Percentiles rank a stretch among this genome's conserved stretches.
phyloP scores from a whole-genome alignment of 495 filamentous ascomycete species.

The Pyrenopolyporus hunteri region DNA sequence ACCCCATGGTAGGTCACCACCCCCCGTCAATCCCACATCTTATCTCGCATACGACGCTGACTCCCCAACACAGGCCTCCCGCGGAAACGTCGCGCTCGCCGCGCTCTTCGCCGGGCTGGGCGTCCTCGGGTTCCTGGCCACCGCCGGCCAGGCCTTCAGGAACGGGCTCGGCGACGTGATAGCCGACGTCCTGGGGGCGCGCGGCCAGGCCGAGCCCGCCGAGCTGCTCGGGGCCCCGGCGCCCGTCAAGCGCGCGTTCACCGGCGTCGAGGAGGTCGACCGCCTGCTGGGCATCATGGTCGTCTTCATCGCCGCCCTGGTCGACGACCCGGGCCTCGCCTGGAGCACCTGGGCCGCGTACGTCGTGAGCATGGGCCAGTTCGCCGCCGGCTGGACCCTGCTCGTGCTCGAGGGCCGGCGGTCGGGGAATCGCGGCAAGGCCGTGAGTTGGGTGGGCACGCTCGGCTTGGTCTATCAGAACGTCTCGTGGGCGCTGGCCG shows the following conservation, averaged over 20 bases:
- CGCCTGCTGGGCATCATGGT: constrained; percentile 54
- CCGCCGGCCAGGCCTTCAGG: constrained; percentile 16
- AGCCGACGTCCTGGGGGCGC: not conserved
- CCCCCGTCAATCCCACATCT: not conserved
- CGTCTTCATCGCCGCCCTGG: constrained; percentile 60
- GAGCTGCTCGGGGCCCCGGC: constrained; percentile 30
- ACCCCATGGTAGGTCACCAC: constrained; percentile 24
- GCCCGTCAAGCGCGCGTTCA: constrained; percentile 48
- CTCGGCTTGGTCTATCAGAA: constrained; percentile 62
- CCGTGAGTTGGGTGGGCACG: constrained; percentile 58
- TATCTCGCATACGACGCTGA: not conserved
- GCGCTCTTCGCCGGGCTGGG: constrained; percentile 34
- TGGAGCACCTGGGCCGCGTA: constrained; percentile 54
- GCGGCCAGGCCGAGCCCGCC: not conserved
- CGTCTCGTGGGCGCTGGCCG: constrained; percentile 58
- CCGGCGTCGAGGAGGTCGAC: constrained; percentile 58
- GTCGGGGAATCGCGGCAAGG: constrained; percentile 57
- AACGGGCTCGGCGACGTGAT: constrained; percentile 33
- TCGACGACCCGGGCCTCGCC: constrained; percentile 54
- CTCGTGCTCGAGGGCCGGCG: constrained; percentile 63
- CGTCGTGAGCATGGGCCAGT: constrained; percentile 59
- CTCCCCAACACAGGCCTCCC: constrained; percentile 11
- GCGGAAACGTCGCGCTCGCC: constrained; percentile 32
- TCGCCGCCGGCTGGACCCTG: constrained; percentile 61
- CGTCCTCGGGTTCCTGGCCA: constrained; percentile 33